Evolutionary conservation across 352 stramenopile genomes (phyloP), one percentile per base, ranked within the genome.

Genomic region (Discostella stelligera): DNA sequence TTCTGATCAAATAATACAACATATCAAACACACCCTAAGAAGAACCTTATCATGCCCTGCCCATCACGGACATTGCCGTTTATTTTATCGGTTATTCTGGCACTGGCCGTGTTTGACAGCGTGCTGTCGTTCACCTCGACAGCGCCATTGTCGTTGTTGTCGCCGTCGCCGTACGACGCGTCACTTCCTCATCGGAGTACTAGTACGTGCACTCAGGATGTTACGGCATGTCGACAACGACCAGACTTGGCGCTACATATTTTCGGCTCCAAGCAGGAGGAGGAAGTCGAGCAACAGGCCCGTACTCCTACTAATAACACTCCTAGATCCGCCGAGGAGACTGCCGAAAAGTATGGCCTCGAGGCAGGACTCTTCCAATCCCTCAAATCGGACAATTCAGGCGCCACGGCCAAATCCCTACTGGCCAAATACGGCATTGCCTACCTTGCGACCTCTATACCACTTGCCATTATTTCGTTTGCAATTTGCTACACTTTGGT

Each of bases 371-470:
- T 94, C 25, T 87, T 91, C 59, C 80, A 90, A 80, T 91, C 85
- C 55, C 70, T 88, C 14, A 80, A 85, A 71, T 68, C 80, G 46
- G 37, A 44, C 37, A 80, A 87, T n/a, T 84, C 87, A 30, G 86
- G 72, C 10, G 77, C 81, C 58, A 85, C 79, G 9, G 89, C 92
- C 23, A 94, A 94, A 74, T 91, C 90, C 10, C 79, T 96, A 9
- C 70, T 96, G 20, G 89, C 90, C 58, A 91, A 94, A 61, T 96
- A 96, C 66, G 92, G 92, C 52, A 73, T 91, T 48, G 93, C 93
- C 6, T 96, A 96, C 79, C 82, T 96, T 32, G 83, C 87, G 41
- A 96, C 93, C 13, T 94, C 87, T 11, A 95, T 95, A 77, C 90
- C 91, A 9, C 77, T 96, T 3, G 87, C 93, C 2, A 39, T 94